Conservation (phyloP, 352 stramenopile genomes). For the Pythium insidiosum region DNA sequence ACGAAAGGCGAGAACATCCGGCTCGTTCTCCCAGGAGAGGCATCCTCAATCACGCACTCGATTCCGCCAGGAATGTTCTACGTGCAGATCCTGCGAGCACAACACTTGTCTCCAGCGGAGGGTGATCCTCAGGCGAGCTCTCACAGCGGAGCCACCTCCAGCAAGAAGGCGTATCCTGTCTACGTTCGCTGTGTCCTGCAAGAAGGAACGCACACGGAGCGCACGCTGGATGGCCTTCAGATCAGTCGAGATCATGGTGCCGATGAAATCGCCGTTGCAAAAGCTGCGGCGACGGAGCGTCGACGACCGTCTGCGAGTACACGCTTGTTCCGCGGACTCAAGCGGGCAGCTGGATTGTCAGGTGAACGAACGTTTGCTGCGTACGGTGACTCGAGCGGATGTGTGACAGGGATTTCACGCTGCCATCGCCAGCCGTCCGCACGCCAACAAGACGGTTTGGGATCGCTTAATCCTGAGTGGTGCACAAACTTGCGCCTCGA, state of each 20-base stretch:
- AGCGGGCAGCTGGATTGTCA: conserved; percentile 64
- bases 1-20: conserved; percentile 66
- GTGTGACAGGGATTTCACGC: conserved; percentile 71
- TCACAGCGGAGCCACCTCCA: conserved; percentile 8
- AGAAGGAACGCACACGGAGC: conserved; percentile 68
- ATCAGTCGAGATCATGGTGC: conserved; percentile 16
- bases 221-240: conserved; percentile 62
- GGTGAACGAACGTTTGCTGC: conserved; percentile 59
- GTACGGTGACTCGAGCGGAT: conserved; percentile 67
- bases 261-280: conserved; percentile 9
- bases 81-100: conserved; percentile 67
- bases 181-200: conserved; percentile 73
- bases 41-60: conserved; percentile 60
- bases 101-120: conserved; percentile 50
- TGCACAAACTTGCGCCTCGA: conserved; percentile 63
- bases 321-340: conserved; percentile 61
- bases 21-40: conserved; percentile 66
- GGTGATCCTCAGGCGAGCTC: not conserved
- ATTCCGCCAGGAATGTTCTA: conserved; percentile 77
- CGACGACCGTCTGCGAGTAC: conserved; percentile 50
- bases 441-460: conserved; percentile 16
- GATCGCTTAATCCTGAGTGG: conserved; percentile 50
- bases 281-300: too few species aligned
- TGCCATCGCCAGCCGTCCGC: conserved; percentile 15
- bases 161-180: conserved; percentile 52